Conservation (phyloP, 345 rosid genomes). For the Excoecaria agallocha region DNA sequence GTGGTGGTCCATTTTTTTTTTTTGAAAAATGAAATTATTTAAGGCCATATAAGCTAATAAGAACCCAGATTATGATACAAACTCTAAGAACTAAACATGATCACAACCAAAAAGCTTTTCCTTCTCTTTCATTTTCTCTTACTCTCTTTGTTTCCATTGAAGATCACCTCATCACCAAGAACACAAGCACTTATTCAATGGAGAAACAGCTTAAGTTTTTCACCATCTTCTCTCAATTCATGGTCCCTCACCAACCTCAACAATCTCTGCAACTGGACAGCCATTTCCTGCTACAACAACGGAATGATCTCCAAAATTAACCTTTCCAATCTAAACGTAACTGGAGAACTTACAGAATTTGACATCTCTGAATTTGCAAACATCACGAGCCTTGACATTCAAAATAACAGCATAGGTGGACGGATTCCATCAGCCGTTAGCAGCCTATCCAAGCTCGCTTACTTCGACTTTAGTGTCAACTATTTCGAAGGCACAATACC, state of each 20-base stretch:
- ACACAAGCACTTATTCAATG: constrained; percentile 59
- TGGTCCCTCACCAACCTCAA: constrained; percentile 52
- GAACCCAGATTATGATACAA: background rate
- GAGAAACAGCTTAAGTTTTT: constrained; percentile 38
- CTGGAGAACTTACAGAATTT: constrained; percentile 39
- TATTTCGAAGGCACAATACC: constrained; percentile 38
- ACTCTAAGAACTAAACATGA: constrained; percentile 22
- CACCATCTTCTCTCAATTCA: constrained; percentile 40
- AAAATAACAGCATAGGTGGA: constrained; percentile 29
- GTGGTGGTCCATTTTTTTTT: background rate
- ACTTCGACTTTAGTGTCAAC: constrained; percentile 48
- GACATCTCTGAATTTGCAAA: constrained; percentile 48
- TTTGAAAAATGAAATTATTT: background rate
- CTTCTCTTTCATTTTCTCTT: constrained; percentile 24
- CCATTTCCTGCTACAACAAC: constrained; percentile 36
- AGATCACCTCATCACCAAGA: constrained; percentile 36
- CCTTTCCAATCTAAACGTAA: constrained; percentile 36
- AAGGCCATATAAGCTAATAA: background rate
- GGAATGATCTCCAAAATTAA: constrained; percentile 34
- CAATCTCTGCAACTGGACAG: constrained; percentile 65
- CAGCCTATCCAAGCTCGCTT: constrained; percentile 35
- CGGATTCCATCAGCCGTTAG: constrained; percentile 35
- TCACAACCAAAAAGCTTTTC: background rate
- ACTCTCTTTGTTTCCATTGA: constrained; percentile 31
- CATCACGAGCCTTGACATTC: constrained; percentile 42